phyloP scores from a whole-genome alignment of 352 stramenopile genomes.

The Phytopythium aichiense region DNA sequence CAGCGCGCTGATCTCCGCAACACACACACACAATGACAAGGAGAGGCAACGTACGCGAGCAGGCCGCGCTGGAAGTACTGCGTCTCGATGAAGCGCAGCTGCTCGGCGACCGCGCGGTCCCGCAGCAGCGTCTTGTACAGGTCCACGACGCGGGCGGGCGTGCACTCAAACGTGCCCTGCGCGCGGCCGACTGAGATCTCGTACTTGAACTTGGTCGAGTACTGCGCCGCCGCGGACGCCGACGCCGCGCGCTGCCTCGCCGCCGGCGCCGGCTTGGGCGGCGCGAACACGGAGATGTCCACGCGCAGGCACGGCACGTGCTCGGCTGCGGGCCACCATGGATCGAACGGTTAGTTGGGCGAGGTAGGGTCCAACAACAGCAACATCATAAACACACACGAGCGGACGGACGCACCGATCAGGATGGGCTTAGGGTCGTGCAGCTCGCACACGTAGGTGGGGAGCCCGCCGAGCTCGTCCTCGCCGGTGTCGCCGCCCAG shows the following conservation, averaged over 20 bases:
- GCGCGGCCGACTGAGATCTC: slow-evolving; percentile 57
- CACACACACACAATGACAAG: not conserved
- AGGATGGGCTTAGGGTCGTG: slow-evolving; percentile 76
- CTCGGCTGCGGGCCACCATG: slow-evolving; percentile 30
- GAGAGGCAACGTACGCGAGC: slow-evolving; percentile 14
- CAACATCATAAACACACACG: not conserved
- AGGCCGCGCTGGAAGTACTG: slow-evolving; percentile 62
- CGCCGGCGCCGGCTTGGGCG: slow-evolving; percentile 11
- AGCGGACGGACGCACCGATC: slow-evolving; percentile 27
- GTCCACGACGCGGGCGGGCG: slow-evolving; percentile 45
- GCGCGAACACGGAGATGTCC: slow-evolving; percentile 40
- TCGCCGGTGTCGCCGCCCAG: slow-evolving; percentile 23
- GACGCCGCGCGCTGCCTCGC: slow-evolving; percentile 4
- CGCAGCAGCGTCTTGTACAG: slow-evolving; percentile 53
- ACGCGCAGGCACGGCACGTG: slow-evolving; percentile 59
- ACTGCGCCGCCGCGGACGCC: slow-evolving; percentile 12
- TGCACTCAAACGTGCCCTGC: slow-evolving; percentile 62
- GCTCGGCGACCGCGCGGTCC: slow-evolving; percentile 41
- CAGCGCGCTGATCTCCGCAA: not conserved
- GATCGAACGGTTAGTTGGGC: not conserved
- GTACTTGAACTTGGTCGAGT: slow-evolving; percentile 43
- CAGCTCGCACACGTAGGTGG: slow-evolving; percentile 71
- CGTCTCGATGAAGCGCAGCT: slow-evolving; percentile 65
- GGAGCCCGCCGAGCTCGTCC: slow-evolving; percentile 27
- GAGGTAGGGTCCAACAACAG: too few species aligned